Evolutionary conservation across 1,284 basidiomycete species (phyloP).

Genomic region (Lentinula novae-zelandiae): DNA sequence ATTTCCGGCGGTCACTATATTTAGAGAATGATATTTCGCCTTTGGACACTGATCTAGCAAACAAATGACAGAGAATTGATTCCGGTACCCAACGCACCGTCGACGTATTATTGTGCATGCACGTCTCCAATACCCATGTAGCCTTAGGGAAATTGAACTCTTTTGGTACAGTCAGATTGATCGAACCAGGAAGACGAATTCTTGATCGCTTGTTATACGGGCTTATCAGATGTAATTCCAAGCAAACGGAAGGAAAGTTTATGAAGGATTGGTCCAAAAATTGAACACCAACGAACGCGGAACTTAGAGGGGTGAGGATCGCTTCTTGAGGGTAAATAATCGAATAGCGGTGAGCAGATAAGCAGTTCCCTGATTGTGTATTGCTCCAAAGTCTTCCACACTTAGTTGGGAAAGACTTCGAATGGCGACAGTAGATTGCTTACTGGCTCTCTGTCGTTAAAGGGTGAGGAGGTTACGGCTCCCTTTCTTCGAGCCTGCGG

Average conservation of each 20-base stretch:
- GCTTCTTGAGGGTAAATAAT: slow-evolving; percentile 66
- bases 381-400: slow-evolving; percentile 19
- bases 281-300: no score
- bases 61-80: neutral
- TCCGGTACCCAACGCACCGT: slow-evolving; percentile 39
- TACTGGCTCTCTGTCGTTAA: slow-evolving; percentile 74
- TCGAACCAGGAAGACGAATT: slow-evolving; percentile 37
- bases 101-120: slow-evolving; percentile 55
- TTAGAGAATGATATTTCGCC: slow-evolving; percentile 72
- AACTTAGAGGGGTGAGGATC: slow-evolving; percentile 31
- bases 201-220: slow-evolving; percentile 41
- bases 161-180: slow-evolving; percentile 48
- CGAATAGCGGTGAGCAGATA: slow-evolving; percentile 81
- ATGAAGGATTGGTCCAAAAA: no score
- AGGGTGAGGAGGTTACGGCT: slow-evolving; percentile 32
- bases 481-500: slow-evolving; percentile 58
- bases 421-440: slow-evolving; percentile 21
- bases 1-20: slow-evolving; percentile 72
- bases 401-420: slow-evolving; percentile 7
- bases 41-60: slow-evolving; percentile 34
- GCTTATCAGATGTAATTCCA: slow-evolving; percentile 33
- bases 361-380: slow-evolving; percentile 41
- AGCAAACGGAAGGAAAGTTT: slow-evolving; percentile 24
- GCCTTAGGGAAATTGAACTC: slow-evolving; percentile 61
- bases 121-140: slow-evolving; percentile 64